Evolutionary conservation across 768 basidiomycete species (phyloP).

Genomic region (Phylloporus scabripes): DNA sequence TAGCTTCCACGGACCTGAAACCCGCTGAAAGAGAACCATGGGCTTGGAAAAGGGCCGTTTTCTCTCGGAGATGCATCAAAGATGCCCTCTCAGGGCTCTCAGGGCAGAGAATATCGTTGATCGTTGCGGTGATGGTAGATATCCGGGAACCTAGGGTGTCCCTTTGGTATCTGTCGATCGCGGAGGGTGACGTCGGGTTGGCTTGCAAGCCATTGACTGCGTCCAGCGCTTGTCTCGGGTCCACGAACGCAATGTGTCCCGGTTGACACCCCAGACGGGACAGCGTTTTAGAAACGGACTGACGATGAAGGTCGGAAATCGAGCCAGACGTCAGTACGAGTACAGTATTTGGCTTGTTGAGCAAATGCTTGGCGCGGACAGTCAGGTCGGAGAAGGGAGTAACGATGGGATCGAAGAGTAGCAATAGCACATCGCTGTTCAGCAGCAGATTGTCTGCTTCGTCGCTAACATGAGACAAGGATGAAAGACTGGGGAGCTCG

Average conservation of each 20-base stretch:
- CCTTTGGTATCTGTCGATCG: conserved; percentile 62
- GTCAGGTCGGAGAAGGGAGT: conserved; percentile 40
- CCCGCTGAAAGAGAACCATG: conserved; percentile 37
- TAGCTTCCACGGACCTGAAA: conserved; percentile 25
- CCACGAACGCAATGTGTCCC: conserved; percentile 40
- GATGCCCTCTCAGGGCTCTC: conserved; percentile 3
- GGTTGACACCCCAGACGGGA: conserved; percentile 24
- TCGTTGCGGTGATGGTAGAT: conserved; percentile 39
- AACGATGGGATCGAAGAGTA: conserved; percentile 58
- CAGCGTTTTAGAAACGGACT: conserved; percentile 18
- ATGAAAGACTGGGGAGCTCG: conserved; percentile 30
- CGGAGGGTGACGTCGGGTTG: conserved; percentile 40
- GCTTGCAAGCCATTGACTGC: conserved; percentile 47
- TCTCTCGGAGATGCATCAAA: conserved; percentile 29
- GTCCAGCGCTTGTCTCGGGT: conserved; percentile 53
- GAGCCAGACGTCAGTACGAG: conserved; percentile 37
- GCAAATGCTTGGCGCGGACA: conserved; percentile 21
- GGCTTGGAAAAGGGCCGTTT: conserved; percentile 36
- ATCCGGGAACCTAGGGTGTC: conserved; percentile 56
- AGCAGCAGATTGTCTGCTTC: conserved; percentile 18
- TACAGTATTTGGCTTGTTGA: conserved; percentile 38
- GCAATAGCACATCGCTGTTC: conserved; percentile 56
- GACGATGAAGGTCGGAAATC: conserved; percentile 9
- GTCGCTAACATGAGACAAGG: conserved; percentile 12
- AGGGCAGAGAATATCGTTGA: conserved; percentile 26